Percentiles rank a stretch among this genome's conserved stretches.
These are phyloP conservation scores for Irpex sp. DNA, from an alignment of 1,284 basidiomycete species.

Conservation along the genomic window DNA sequence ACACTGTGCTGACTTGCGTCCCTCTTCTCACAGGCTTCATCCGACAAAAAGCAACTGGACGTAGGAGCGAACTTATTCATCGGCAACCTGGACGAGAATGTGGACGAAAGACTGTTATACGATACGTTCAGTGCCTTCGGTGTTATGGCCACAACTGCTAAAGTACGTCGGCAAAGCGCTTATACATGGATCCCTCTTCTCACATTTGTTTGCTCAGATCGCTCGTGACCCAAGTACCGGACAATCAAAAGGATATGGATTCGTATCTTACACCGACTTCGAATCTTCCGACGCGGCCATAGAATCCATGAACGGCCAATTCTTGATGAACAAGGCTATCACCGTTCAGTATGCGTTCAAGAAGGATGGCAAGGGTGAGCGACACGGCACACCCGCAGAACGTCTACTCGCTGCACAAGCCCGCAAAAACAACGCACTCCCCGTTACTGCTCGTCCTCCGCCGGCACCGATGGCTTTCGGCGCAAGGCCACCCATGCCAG, in stretches of 20 bases:
- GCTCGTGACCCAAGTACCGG: slow-evolving; percentile 86
- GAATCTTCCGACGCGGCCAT: slow-evolving; percentile 95
- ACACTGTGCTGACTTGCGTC: slow-evolving; percentile 8
- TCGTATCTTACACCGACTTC: slow-evolving; percentile 96
- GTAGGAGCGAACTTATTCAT: slow-evolving; percentile 98
- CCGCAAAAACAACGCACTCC: slow-evolving; percentile 89
- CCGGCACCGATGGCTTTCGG: slow-evolving; percentile 70
- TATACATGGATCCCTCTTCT: slow-evolving; percentile 6
- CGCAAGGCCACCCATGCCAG: slow-evolving; percentile 54
- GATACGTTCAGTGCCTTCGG: slow-evolving; percentile 97
- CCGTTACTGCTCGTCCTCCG: slow-evolving; percentile 64
- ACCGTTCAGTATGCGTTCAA: slow-evolving; percentile 98
- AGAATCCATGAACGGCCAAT: slow-evolving; percentile 96
- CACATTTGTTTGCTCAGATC: slow-evolving; percentile 49
- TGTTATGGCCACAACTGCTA: slow-evolving; percentile 89
- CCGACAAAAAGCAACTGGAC: slow-evolving; percentile 96
- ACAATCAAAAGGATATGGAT: slow-evolving; percentile 93
- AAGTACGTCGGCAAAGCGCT: slow-evolving; percentile 53
- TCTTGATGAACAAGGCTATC: slow-evolving; percentile 97
- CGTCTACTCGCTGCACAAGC: slow-evolving; percentile 94
- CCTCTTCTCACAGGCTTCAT: slow-evolving; percentile 63
- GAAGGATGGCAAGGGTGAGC: slow-evolving; percentile 97
- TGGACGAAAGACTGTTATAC: slow-evolving; percentile 90
- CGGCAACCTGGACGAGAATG: slow-evolving; percentile 90
- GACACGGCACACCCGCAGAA: slow-evolving; percentile 95